Percentiles rank a stretch among this genome's conserved stretches.
phyloP scores from a whole-genome alignment of 805 yeast species.

The Suhomyces canberraensis region DNA sequence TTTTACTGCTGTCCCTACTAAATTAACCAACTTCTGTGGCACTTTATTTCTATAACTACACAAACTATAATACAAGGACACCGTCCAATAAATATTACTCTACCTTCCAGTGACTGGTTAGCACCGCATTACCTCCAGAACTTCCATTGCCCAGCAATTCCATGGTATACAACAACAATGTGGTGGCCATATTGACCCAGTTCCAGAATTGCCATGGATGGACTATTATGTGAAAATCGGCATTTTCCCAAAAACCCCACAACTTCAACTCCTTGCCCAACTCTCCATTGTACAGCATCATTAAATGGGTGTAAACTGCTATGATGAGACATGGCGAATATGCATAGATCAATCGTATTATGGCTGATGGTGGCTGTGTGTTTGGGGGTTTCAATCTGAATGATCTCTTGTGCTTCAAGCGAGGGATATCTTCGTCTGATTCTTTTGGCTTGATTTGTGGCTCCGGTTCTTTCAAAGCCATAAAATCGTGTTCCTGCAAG shows the following conservation, averaged over 20 bases:
- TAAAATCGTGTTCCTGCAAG: no score
- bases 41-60: no score
- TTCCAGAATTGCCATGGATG: constrained; percentile 97
- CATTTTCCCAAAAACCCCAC: constrained; percentile 51
- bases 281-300: constrained; percentile 83
- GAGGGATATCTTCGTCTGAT: not conserved
- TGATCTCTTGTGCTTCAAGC: constrained; percentile 4
- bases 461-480: constrained; percentile 1
- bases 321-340: constrained; percentile 92
- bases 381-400: constrained; percentile 15
- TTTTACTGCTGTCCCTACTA: no score
- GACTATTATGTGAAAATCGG: constrained; percentile 27
- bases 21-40: no score
- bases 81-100: constrained; percentile 25
- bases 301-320: constrained; percentile 91
- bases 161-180: constrained; percentile 72
- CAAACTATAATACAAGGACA: no score
- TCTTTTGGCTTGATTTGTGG: not conserved
- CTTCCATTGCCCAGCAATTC: constrained; percentile 56
- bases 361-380: constrained; percentile 29
- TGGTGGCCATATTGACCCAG: constrained; percentile 86
- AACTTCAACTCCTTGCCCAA: constrained; percentile 59
- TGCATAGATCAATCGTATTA: constrained; percentile 65
- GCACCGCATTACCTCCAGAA: constrained; percentile 27
- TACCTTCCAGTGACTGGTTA: constrained; percentile 44